Percentiles rank a stretch among this genome's conserved stretches.
Evolutionary conservation across 495 filamentous ascomycete species (phyloP).

Genomic region (Podospora bellae-mahoneyi): DNA sequence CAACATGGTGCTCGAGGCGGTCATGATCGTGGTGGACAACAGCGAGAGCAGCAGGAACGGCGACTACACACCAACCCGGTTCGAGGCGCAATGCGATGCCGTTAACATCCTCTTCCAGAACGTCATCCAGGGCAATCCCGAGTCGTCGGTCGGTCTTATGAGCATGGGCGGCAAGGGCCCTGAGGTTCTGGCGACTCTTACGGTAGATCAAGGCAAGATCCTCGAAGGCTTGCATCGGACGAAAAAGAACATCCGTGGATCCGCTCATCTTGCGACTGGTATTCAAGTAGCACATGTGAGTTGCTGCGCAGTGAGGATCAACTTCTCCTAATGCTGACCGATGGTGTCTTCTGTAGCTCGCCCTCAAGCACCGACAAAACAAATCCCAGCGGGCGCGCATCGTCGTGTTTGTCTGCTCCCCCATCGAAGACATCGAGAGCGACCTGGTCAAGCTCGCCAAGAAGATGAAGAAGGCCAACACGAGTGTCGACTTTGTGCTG

Average conservation of each 20-base stretch:
- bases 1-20: constrained; percentile 62
- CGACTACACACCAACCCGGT: constrained; percentile 91
- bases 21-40: constrained; percentile 85
- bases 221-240: constrained; percentile 89
- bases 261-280: constrained; percentile 79
- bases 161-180: constrained; percentile 97
- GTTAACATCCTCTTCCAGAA: constrained; percentile 91
- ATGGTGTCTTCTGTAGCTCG: constrained; percentile 55
- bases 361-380: constrained; percentile 97
- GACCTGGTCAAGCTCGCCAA: constrained; percentile 83
- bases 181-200: constrained; percentile 93
- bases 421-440: constrained; percentile 84
- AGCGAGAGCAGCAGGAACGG: constrained; percentile 97
- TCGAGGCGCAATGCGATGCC: constrained; percentile 92
- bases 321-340: constrained; percentile 2
- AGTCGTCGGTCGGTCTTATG: constrained; percentile 96
- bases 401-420: constrained; percentile 91
- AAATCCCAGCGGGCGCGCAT: constrained; percentile 93
- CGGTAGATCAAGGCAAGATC: constrained; percentile 91
- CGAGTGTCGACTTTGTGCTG: constrained; percentile 86
- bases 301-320: constrained; percentile 16
- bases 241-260: constrained; percentile 92
- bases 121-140: constrained; percentile 90
- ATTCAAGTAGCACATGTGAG: constrained; percentile 92
- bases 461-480: constrained; percentile 96